phyloP scores from a whole-genome alignment of 805 yeast genomes.

The Kluyveromyces lactis region DNA sequence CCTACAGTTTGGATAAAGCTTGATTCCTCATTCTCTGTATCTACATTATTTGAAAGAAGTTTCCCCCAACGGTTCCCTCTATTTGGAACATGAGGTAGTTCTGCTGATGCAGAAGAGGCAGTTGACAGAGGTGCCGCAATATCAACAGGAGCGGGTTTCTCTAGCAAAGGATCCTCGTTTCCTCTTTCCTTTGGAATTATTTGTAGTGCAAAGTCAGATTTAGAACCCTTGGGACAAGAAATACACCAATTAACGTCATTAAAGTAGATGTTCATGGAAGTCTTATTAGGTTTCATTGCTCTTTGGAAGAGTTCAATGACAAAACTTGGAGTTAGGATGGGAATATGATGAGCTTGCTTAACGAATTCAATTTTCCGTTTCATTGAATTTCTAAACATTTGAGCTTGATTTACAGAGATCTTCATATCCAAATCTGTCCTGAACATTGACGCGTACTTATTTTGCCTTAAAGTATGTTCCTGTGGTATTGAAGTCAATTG shows the following conservation, averaged over 20 bases:
- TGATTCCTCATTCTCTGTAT: slow-evolving; percentile 8
- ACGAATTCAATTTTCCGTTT: slow-evolving; percentile 27
- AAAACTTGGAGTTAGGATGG: slow-evolving; percentile 27
- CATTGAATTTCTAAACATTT: slow-evolving; percentile 26
- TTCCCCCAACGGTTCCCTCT: slow-evolving; percentile 26
- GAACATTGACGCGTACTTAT: slow-evolving; percentile 24
- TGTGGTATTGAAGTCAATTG: slow-evolving; percentile 21
- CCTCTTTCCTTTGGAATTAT: slow-evolving; percentile 3
- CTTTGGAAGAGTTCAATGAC: slow-evolving; percentile 19
- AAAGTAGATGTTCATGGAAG: slow-evolving; percentile 9
- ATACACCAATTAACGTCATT: slow-evolving; percentile 28
- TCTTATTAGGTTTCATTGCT: slow-evolving; percentile 4
- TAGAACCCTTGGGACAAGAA: slow-evolving; percentile 24
- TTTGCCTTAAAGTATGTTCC: slow-evolving; percentile 22
- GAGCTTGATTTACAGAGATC: slow-evolving; percentile 11
- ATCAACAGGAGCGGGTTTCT: neutral
- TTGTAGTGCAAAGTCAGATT: slow-evolving; percentile 16
- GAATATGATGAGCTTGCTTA: slow-evolving; percentile 23
- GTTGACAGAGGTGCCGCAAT: neutral
- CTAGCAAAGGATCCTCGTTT: neutral
- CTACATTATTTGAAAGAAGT: slow-evolving; percentile 15
- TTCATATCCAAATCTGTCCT: slow-evolving; percentile 8
- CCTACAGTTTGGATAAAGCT: slow-evolving; percentile 5
- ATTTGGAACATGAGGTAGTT: neutral
- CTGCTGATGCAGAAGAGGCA: neutral